Percentiles rank a stretch among this genome's conserved stretches.
Evolutionary conservation across 768 basidiomycete genomes (phyloP).

Genomic region (Lactarius vividus): DNA sequence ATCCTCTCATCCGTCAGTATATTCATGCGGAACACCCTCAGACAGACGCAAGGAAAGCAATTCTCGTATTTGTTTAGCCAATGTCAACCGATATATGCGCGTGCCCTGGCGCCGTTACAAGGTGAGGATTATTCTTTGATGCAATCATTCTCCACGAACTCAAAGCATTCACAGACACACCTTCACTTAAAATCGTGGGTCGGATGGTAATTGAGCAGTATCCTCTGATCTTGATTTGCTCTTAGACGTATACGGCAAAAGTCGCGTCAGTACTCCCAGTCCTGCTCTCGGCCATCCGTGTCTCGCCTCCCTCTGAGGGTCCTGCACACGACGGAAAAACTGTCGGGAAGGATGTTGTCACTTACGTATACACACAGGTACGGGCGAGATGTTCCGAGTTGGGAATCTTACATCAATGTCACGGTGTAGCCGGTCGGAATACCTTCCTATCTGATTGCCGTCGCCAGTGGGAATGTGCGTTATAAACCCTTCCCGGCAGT

Average conservation of each 20-base stretch:
- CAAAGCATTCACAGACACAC: conserved; percentile 56
- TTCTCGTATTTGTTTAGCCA: conserved; percentile 91
- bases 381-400: conserved; percentile 22
- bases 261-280: conserved; percentile 81
- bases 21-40: conserved; percentile 31
- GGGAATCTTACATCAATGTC: background rate
- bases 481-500: conserved; percentile 64
- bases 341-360: conserved; percentile 70
- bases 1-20: background rate
- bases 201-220: background rate
- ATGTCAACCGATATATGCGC: conserved; percentile 88
- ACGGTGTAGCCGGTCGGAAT: conserved; percentile 69
- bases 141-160: background rate
- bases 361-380: conserved; percentile 78
- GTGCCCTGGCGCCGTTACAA: conserved; percentile 77
- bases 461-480: conserved; percentile 79
- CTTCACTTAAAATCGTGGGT: conserved; percentile 79
- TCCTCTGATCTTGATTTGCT: conserved; percentile 10
- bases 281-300: conserved; percentile 78
- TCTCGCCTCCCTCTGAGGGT: conserved; percentile 70
- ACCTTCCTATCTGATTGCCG: conserved; percentile 89
- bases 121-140: conserved; percentile 39
- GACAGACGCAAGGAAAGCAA: conserved; percentile 82
- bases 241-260: conserved; percentile 77
- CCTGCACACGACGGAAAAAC: conserved; percentile 70